Percentiles rank a stretch among this genome's conserved stretches.
These are phyloP conservation scores for Hymenoscyphus salicellus DNA, from an alignment of 2,329 filamentous ascomycete species.

Conservation along the genomic window DNA sequence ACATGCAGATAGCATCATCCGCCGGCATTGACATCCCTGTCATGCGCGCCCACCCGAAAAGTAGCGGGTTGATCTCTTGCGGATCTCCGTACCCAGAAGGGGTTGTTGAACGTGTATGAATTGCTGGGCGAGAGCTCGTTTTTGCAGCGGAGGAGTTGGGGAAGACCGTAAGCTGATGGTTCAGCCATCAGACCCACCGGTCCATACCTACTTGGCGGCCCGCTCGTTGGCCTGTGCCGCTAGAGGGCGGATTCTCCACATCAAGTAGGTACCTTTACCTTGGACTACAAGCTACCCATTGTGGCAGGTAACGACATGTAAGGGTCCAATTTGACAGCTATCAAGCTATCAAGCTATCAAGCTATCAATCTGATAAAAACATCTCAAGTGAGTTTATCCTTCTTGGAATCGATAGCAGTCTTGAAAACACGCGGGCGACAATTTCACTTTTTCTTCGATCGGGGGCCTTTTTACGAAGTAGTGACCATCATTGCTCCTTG, in stretches of 20 bases:
- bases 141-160: conserved; percentile 9
- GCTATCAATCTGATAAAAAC: background rate
- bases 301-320: conserved; percentile 1
- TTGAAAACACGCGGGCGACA: background rate
- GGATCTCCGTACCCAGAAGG: conserved; percentile 11
- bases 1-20: conserved; percentile 6
- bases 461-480: too few relatives aligned
- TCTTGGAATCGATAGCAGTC: background rate
- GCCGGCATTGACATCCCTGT: conserved; percentile 1
- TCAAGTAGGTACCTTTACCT: background rate
- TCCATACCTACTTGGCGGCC: background rate
- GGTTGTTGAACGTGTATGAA: background rate
- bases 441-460: background rate
- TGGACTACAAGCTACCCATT: background rate
- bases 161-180: conserved; percentile 12
- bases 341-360: background rate
- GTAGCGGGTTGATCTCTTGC: conserved; percentile 1
- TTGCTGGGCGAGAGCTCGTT: conserved; percentile 2
- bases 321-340: conserved; percentile 1
- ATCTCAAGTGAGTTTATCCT: background rate
- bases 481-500: too few relatives aligned
- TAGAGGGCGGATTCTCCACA: conserved; percentile 1
- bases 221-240: background rate
- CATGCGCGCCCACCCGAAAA: background rate
- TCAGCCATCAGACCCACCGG: background rate